A percentile compares a stretch with the other conserved stretches of the same genome.
phyloP scores from a whole-genome alignment of 495 filamentous ascomycete genomes.

The Cetradonia linearis region DNA sequence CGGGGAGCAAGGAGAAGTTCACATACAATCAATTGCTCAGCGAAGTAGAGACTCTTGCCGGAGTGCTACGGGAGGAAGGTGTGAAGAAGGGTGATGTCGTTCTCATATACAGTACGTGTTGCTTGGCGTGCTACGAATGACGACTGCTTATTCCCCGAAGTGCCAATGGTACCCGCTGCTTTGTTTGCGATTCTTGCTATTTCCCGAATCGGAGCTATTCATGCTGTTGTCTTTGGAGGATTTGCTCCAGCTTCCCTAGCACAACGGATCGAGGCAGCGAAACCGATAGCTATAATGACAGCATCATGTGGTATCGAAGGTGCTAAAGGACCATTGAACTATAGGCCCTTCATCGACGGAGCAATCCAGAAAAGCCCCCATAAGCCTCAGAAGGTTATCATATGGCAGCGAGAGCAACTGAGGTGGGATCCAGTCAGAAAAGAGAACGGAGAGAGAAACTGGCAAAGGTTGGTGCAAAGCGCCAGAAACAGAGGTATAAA shows the following conservation, averaged over 20 bases:
- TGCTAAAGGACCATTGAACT: conserved; percentile 59
- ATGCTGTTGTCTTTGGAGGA: conserved; percentile 86
- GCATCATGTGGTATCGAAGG: conserved; percentile 91
- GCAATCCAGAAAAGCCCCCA: conserved; percentile 48
- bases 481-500: conserved; percentile 52
- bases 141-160: conserved; percentile 33
- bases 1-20: conserved; percentile 56
- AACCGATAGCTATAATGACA: conserved; percentile 67
- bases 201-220: conserved; percentile 73
- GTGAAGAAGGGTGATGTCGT: conserved; percentile 81
- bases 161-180: conserved; percentile 93
- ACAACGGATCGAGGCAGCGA: conserved; percentile 77
- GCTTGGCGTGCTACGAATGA: background rate
- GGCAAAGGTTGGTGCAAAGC: conserved; percentile 65
- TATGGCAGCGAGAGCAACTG: conserved; percentile 72
- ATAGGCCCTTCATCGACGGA: conserved; percentile 62
- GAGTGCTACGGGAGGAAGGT: conserved; percentile 71
- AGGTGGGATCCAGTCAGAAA: conserved; percentile 60
- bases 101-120: conserved; percentile 71
- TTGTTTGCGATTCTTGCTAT: conserved; percentile 76
- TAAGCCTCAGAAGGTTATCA: conserved; percentile 56
- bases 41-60: conserved; percentile 79
- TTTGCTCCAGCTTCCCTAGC: conserved; percentile 75
- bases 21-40: conserved; percentile 66
- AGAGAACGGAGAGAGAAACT: conserved; percentile 58